Conservation (phyloP, 2,329 filamentous ascomycete genomes). For the Arachnomyces sp. region DNA sequence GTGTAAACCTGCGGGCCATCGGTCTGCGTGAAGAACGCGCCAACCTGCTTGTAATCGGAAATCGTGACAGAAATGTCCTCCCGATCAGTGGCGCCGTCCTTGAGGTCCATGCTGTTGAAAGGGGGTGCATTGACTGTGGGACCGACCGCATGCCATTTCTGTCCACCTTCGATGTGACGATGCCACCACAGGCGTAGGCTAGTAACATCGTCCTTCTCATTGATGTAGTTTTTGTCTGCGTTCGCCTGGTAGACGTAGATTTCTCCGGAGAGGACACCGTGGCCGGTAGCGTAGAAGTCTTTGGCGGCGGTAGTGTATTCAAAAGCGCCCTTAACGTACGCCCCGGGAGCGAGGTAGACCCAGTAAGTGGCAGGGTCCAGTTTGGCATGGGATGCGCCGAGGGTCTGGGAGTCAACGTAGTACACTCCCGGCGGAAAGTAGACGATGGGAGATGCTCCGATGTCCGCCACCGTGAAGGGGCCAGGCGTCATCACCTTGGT, state of each 20-base stretch:
- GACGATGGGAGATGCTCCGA: constrained; percentile 11
- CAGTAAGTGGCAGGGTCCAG: constrained; percentile 21
- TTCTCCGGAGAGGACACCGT: constrained; percentile 32
- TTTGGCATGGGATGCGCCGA: constrained; percentile 14
- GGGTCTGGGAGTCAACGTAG: no score
- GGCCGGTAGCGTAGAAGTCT: constrained; percentile 26
- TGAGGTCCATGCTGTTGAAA: constrained; percentile 32
- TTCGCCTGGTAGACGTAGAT: constrained; percentile 34
- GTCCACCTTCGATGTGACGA: constrained; percentile 15
- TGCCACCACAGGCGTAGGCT: constrained; percentile 28
- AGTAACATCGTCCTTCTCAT: constrained; percentile 21
- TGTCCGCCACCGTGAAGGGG: constrained; percentile 14
- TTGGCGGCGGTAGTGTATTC: constrained; percentile 20
- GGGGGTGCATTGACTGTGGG: constrained; percentile 27
- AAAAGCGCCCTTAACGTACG: constrained; percentile 33
- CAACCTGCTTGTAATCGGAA: no score
- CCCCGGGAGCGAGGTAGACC: constrained; percentile 22
- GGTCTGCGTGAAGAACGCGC: no score
- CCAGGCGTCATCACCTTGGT: constrained; percentile 22
- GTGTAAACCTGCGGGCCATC: no score
- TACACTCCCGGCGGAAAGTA: constrained; percentile 19
- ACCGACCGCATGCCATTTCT: constrained; percentile 21
- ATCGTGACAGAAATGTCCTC: no score
- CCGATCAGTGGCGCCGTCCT: constrained; percentile 29
- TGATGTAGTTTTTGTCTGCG: constrained; percentile 21